These are phyloP conservation scores for Capronia americana DNA, from an alignment of 2,329 filamentous ascomycete genomes.

Conservation along the genomic window DNA sequence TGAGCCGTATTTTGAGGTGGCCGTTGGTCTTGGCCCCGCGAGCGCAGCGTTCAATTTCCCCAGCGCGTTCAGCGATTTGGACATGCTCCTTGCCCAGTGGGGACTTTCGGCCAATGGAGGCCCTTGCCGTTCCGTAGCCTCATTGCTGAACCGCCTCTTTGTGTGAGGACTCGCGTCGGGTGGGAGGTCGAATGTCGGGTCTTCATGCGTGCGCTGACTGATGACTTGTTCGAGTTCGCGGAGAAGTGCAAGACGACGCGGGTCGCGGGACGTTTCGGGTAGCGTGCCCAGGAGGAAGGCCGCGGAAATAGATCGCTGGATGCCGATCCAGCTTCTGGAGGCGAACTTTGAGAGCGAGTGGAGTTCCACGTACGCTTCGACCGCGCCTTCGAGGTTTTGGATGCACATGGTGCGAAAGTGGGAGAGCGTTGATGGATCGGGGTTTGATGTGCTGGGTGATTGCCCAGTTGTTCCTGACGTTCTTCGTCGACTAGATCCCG, in stretches of 20 bases:
- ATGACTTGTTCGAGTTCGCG: constrained; percentile 54
- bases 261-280: constrained; percentile 52
- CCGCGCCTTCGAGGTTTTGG: constrained; percentile 60
- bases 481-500: constrained; percentile 27
- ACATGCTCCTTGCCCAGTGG: constrained; percentile 55
- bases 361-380: constrained; percentile 67
- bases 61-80: constrained; percentile 53
- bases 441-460: constrained; percentile 22
- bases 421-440: constrained; percentile 27
- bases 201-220: constrained; percentile 48
- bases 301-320: constrained; percentile 56
- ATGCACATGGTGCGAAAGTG: constrained; percentile 62
- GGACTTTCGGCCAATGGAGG: constrained; percentile 37
- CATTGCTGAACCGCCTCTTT: constrained; percentile 19
- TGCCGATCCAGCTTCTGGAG: constrained; percentile 54
- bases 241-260: constrained; percentile 49
- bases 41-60: constrained; percentile 54
- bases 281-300: constrained; percentile 56
- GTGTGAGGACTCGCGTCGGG: constrained; percentile 34
- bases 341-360: constrained; percentile 51
- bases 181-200: constrained; percentile 34
- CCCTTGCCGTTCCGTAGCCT: constrained; percentile 21
- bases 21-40: constrained; percentile 26
- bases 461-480: constrained; percentile 23
- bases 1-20: constrained; percentile 10